Evolutionary conservation across 768 basidiomycete species (phyloP), one percentile per base, ranked within the genome.

Genomic region (Tricholoma matsutake): DNA sequence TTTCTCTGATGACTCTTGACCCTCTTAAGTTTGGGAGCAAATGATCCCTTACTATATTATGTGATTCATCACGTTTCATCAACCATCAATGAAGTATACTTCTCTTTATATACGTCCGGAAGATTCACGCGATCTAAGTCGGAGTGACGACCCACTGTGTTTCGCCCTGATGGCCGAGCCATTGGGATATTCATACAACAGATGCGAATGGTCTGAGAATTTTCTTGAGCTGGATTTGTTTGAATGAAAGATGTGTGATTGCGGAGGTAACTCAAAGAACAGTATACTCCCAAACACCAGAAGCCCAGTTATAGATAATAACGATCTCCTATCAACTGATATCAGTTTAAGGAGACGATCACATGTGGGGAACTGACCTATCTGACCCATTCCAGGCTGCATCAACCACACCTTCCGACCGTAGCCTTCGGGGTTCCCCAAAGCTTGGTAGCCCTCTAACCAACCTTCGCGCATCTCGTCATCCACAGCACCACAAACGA

Each of bases 321-420:
- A 28, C 78, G 77, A 64, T 79, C 78, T 28, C 77, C 78, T 79
- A 45, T 5, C 2, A 37, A 31, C 29, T 4, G 18, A 34, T 9
- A 9, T 58, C 25, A n/a, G 49, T 49, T 32, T 13, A 20, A 34
- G 22, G 41, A 57, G n/a, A 28, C 60, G n/a, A 6, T 49, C 51
- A 57, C 52, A 53, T 14, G 10, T 11, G 6, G n/a, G 6, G n/a
- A 31, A 65, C 82, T 47, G 62, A 89, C 92, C 92, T 56, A 94
- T 93, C 58, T 92, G 90, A 0, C 93, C 93, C 85, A 95, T 87
- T 11, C 93, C 93, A 31, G 93, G 93, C 64, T 91, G 84, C 78
- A 94, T 86, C 13, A 89, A 79, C 89, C 92, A 94, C 13, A 89
- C 85, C 70, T 89, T 87, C 51, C 82, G 78, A 10, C 86, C 83